Evolutionary conservation across 1,139 yeast species (phyloP), one percentile per base, ranked within the genome.

Genomic region (Debaryomyces singareniensis): DNA sequence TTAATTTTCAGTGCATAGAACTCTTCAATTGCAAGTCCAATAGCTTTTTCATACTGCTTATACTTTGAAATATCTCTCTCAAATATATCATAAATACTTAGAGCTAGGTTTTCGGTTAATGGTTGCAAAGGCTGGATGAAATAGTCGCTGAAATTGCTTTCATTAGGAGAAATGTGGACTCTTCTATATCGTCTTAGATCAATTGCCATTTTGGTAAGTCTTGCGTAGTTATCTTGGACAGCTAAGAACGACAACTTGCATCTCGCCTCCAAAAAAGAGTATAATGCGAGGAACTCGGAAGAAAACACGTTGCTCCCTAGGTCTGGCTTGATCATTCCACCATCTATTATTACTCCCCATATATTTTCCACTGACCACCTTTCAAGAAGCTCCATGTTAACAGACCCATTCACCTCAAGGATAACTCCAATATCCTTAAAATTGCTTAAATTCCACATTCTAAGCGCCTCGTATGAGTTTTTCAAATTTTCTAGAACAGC

Each of bases 21-120:
- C 31, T 58, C 65, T 1, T 37, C 35, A 6, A 83, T 39, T 0
- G 94, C 91, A 31, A 64, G 53, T 20, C 56, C 59, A 3, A 85
- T 73, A 1, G 96, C 95, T 23, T 60, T 51, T 29, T 70, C 78
- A 47, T 87, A 87, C 37, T 68, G 68, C 5, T 66, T 61, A 47
- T 87, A 87, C 51, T 87, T 87, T 31, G 63, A 61, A 0, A 51
- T 44, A 51, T 87, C 96, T 28, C 65, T 58, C 47, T 84, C 95
- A 50, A 87, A 86, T 4, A 70, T 68, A 16, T 68, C 67, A 46
- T 87, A 87, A 0, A 83, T 73, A 14, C 62, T 59, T 34, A 74
- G 61, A 14, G 74, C 71, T 32, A 87, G 57, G 37, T 79, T 58
- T 28, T 68, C 68, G 4, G 63, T 51, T 29, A 80, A 62, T 0